A percentile compares a stretch with the other conserved stretches of the same genome.
Evolutionary conservation across 352 stramenopile genomes (phyloP).

Genomic region (Globisporangium rhizosaccharum): DNA sequence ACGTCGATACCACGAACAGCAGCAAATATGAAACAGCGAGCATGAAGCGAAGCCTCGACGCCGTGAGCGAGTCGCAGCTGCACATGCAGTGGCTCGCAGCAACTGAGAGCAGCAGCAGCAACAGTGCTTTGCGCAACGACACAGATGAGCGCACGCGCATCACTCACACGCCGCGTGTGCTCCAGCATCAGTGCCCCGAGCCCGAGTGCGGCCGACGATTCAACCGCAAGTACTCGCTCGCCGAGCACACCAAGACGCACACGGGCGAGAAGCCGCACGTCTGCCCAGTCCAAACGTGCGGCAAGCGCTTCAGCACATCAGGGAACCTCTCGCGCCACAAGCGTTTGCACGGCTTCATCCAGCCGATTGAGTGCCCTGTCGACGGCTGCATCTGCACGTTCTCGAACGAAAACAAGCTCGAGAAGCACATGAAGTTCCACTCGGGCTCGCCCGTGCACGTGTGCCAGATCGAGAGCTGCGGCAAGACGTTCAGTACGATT

Average conservation of each 20-base stretch:
- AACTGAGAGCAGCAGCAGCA: too few relatives aligned
- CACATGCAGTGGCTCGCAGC: too few relatives aligned
- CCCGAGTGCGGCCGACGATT: constrained; percentile 23
- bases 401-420: constrained; percentile 35
- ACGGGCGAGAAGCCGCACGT: constrained; percentile 48
- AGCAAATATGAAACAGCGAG: constrained; percentile 9
- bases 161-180: too few relatives aligned
- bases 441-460: constrained; percentile 30
- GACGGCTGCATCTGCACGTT: constrained; percentile 31
- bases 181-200: constrained; percentile 20
- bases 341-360: constrained; percentile 37
- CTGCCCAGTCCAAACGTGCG: constrained; percentile 34
- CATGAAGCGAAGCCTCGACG: constrained; percentile 9
- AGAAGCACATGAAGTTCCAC: constrained; percentile 51
- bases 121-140: too few relatives aligned
- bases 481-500: constrained; percentile 46
- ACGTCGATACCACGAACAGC: background rate
- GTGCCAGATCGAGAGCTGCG: constrained; percentile 28
- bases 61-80: background rate
- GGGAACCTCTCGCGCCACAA: constrained; percentile 52
- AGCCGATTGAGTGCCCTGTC: constrained; percentile 30
- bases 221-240: constrained; percentile 50
- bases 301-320: constrained; percentile 48
- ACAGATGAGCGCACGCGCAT: too few relatives aligned
- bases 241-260: constrained; percentile 55